These are phyloP conservation scores for Aleurites moluccanus DNA, from an alignment of 441 rosid genomes.

Conservation along the genomic window DNA sequence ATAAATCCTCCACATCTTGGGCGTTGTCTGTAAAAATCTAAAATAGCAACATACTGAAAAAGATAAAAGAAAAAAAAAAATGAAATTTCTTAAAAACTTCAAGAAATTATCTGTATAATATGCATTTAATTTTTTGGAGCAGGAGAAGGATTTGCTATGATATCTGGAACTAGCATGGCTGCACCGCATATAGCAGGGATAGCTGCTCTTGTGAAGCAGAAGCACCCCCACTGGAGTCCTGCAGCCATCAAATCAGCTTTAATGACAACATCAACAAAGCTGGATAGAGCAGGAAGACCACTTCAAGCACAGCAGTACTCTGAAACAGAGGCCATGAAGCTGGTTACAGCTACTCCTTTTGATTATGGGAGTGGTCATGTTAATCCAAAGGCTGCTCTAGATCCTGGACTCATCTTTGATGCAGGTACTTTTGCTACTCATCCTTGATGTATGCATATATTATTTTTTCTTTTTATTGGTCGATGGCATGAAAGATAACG, in stretches of 20 bases:
- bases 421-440: conserved; percentile 52
- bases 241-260: conserved; percentile 94
- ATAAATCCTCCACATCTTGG: not conserved
- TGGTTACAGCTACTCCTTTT: conserved; percentile 84
- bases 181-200: conserved; percentile 99
- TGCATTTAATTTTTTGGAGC: conserved; percentile 28
- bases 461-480: not conserved
- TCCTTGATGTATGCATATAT: not conserved
- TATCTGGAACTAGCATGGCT: conserved; percentile 99
- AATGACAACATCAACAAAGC: conserved; percentile 80
- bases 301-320: conserved; percentile 90
- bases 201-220: conserved; percentile 96
- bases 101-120: conserved; percentile 3
- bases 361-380: conserved; percentile 99
- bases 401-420: conserved; percentile 93
- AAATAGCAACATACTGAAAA: not conserved
- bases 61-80: not conserved
- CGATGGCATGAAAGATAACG: conserved; percentile 1
- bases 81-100: not conserved
- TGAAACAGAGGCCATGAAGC: conserved; percentile 70
- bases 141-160: conserved; percentile 96
- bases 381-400: conserved; percentile 88
- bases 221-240: conserved; percentile 95
- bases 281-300: conserved; percentile 90
- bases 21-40: not conserved